Evolutionary conservation across 179 eudicot genomes (phyloP).

Genomic region (Heliamphora pulchella): DNA sequence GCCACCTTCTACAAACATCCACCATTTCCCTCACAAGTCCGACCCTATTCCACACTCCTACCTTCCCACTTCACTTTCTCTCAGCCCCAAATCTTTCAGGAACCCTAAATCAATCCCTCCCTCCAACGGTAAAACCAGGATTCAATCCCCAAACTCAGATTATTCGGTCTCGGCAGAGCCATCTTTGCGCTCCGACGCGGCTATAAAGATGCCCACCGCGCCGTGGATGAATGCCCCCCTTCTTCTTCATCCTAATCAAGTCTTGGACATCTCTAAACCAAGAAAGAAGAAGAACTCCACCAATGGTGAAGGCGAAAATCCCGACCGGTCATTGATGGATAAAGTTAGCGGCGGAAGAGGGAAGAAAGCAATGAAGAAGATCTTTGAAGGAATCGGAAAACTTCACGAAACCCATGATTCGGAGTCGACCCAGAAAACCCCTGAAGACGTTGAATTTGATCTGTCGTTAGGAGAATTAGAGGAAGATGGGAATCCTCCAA

Average conservation of each 20-base stretch:
- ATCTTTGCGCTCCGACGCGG: neutral
- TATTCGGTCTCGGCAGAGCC: conserved; percentile 9
- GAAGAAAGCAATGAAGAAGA: conserved; percentile 52
- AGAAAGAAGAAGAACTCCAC: conserved; percentile 21
- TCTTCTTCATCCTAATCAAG: conserved; percentile 10
- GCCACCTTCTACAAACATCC: neutral
- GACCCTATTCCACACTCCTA: conserved; percentile 5
- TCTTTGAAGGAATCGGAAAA: conserved; percentile 43
- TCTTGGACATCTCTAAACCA: neutral
- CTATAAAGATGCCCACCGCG: conserved; percentile 12
- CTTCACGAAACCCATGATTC: conserved; percentile 34
- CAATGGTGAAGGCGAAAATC: conserved; percentile 19
- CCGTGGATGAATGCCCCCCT: conserved; percentile 14
- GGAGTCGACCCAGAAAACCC: conserved; percentile 16
- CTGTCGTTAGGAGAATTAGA: conserved; percentile 26
- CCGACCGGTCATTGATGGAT: conserved; percentile 41
- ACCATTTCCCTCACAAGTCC: conserved; percentile 17
- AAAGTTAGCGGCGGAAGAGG: conserved; percentile 78
- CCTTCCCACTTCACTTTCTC: conserved; percentile 13
- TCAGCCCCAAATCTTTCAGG: neutral
- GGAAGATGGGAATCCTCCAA: conserved; percentile 18
- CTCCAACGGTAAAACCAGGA: neutral
- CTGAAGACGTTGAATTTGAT: conserved; percentile 37
- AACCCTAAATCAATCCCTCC: conserved; percentile 13
- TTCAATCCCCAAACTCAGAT: neutral